Conservation (phyloP, 306 rosid genomes). For the Hippophae rhamnoides region DNA sequence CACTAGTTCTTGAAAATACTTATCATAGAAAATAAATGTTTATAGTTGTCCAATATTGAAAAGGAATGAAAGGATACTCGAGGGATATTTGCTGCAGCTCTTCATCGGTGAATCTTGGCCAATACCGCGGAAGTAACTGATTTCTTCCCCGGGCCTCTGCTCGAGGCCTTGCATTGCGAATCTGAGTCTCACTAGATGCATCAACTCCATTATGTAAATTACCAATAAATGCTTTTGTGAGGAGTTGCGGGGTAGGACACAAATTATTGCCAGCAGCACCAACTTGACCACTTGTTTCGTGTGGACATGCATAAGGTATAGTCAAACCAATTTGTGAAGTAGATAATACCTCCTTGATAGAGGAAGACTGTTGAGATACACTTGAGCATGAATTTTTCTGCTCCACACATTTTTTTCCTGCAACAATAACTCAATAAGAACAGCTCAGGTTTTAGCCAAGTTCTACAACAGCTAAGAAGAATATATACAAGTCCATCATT, state of each 20-base stretch:
- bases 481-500: not conserved
- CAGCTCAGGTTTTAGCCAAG: slow-evolving; percentile 17
- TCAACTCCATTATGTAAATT: slow-evolving; percentile 50
- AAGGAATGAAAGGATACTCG: slow-evolving; percentile 66
- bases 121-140: slow-evolving; percentile 79
- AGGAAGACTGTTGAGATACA: slow-evolving; percentile 52
- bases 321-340: slow-evolving; percentile 58
- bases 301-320: slow-evolving; percentile 53
- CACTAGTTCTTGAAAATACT: not conserved
- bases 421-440: slow-evolving; percentile 9
- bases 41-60: not conserved
- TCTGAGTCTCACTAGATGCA: slow-evolving; percentile 55
- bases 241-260: slow-evolving; percentile 46
- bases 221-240: slow-evolving; percentile 48
- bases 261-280: slow-evolving; percentile 57
- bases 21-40: not conserved
- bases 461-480: slow-evolving; percentile 1
- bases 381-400: slow-evolving; percentile 56
- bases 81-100: slow-evolving; percentile 82
- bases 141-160: slow-evolving; percentile 85
- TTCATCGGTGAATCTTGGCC: slow-evolving; percentile 97
- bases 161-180: slow-evolving; percentile 79
- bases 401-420: slow-evolving; percentile 75
- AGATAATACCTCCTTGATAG: slow-evolving; percentile 73
- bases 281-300: slow-evolving; percentile 62